Percentiles rank a stretch among this genome's conserved stretches.
Conservation (phyloP, 2,329 filamentous ascomycete species). For the Alternaria viburni region DNA sequence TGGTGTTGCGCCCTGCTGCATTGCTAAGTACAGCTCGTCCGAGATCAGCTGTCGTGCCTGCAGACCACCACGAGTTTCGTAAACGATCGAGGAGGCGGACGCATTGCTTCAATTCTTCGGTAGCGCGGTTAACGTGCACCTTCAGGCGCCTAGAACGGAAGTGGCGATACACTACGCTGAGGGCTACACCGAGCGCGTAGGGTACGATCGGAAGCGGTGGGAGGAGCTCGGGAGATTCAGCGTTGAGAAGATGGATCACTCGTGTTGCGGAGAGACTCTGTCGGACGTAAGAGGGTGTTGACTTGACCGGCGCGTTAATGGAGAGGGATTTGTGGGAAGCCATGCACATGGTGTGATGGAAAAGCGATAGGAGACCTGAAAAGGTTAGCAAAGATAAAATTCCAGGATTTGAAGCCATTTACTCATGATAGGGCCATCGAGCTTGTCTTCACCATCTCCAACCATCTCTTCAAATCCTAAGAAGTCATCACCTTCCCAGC, state of each 20-base stretch:
- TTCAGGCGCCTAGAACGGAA: slow-evolving; percentile 59
- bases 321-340: slow-evolving; percentile 60
- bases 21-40: slow-evolving; percentile 49
- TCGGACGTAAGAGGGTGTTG: slow-evolving; percentile 59
- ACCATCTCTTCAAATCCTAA: slow-evolving; percentile 55
- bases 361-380: slow-evolving; percentile 60
- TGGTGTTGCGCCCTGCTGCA: slow-evolving; percentile 45
- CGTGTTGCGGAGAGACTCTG: slow-evolving; percentile 63
- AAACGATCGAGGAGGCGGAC: slow-evolving; percentile 53
- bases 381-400: slow-evolving; percentile 19
- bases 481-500: slow-evolving; percentile 56
- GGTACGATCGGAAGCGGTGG: slow-evolving; percentile 62
- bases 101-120: slow-evolving; percentile 53
- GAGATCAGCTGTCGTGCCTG: slow-evolving; percentile 54
- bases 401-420: slow-evolving; percentile 4
- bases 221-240: slow-evolving; percentile 54
- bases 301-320: slow-evolving; percentile 53
- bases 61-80: slow-evolving; percentile 54
- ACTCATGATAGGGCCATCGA: slow-evolving; percentile 48
- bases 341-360: slow-evolving; percentile 64
- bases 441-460: slow-evolving; percentile 47
- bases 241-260: slow-evolving; percentile 59
- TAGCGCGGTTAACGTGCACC: slow-evolving; percentile 55
- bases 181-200: slow-evolving; percentile 62
- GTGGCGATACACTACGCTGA: slow-evolving; percentile 64